Conservation (phyloP, 805 yeast species). For the Suhomyces sp. region DNA sequence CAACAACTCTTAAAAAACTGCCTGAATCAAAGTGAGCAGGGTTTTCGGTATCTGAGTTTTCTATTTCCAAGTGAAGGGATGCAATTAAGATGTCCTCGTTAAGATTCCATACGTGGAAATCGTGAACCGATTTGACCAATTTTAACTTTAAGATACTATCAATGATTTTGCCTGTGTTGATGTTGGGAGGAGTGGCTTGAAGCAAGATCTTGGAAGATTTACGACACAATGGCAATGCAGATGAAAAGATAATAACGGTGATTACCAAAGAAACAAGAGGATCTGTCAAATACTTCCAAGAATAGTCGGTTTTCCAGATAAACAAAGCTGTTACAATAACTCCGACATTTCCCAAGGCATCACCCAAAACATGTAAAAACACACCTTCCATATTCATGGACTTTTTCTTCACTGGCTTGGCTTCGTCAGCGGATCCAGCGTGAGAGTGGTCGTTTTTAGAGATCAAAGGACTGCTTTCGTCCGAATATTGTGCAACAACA, state of each 20-base stretch:
- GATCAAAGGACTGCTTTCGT: conserved; percentile 38
- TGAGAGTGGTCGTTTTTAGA: conserved; percentile 14
- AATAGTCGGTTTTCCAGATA: conserved; percentile 88
- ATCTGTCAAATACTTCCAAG: conserved; percentile 85
- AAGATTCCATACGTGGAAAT: conserved; percentile 94
- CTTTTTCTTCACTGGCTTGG: conserved; percentile 28
- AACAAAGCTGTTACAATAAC: conserved; percentile 86
- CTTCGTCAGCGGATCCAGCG: conserved; percentile 8
- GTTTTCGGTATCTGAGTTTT: conserved; percentile 31
- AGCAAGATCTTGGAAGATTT: conserved; percentile 82
- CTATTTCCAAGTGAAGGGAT: conserved; percentile 79
- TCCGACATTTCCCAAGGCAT: conserved; percentile 93
- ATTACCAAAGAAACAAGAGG: conserved; percentile 83
- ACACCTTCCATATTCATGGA: conserved; percentile 98
- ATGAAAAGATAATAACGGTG: conserved; percentile 82
- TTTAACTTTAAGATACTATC: conserved; percentile 63
- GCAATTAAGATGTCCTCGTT: conserved; percentile 86
- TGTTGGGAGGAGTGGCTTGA: conserved; percentile 88
- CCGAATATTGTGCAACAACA: conserved; percentile 38
- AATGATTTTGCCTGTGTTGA: conserved; percentile 73
- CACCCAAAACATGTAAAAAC: conserved; percentile 91
- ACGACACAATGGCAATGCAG: conserved; percentile 87
- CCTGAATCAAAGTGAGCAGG: conserved; percentile 40
- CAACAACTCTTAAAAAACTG: conserved; percentile 63
- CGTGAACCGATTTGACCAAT: conserved; percentile 84